A percentile compares a stretch with the other conserved stretches of the same genome.
phyloP scores from a whole-genome alignment of 306 rosid genomes.

The Lotus japonicus region DNA sequence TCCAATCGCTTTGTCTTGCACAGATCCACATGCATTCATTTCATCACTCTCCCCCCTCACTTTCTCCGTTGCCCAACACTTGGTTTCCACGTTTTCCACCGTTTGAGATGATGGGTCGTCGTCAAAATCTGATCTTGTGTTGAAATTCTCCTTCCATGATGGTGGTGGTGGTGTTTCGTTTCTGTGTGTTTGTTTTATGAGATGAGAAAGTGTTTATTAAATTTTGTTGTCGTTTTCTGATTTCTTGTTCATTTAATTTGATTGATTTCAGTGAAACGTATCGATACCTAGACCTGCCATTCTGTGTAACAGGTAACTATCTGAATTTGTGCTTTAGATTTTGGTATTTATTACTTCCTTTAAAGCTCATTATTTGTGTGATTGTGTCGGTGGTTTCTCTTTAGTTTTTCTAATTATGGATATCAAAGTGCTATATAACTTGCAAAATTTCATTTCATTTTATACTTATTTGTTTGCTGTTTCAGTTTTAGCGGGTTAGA shows the following conservation, averaged over 20 bases:
- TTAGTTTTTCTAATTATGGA: background rate
- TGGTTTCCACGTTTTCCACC: background rate
- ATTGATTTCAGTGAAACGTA: slow-evolving; percentile 71
- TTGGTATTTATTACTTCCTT: background rate
- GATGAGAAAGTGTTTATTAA: background rate
- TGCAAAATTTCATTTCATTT: background rate
- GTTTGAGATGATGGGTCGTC: slow-evolving; percentile 10
- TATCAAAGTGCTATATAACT: background rate
- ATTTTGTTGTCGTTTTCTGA: background rate
- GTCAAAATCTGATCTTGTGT: slow-evolving; percentile 21
- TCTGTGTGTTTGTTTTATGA: background rate
- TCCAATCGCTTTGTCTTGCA: background rate
- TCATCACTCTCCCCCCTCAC: background rate
- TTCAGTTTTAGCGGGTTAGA: background rate
- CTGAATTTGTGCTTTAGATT: background rate
- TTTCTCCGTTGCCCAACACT: too few relatives aligned
- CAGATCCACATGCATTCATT: background rate
- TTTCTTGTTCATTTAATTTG: background rate
- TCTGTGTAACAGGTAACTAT: slow-evolving; percentile 51
- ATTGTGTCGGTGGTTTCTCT: background rate
- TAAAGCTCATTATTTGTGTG: background rate
- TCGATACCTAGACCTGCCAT: slow-evolving; percentile 76
- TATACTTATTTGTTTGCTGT: background rate
- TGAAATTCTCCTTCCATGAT: background rate
- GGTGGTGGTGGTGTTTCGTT: background rate